These are phyloP conservation scores for Purpureocillium lavendulum DNA, from an alignment of 2,329 filamentous ascomycete species.

Conservation along the genomic window DNA sequence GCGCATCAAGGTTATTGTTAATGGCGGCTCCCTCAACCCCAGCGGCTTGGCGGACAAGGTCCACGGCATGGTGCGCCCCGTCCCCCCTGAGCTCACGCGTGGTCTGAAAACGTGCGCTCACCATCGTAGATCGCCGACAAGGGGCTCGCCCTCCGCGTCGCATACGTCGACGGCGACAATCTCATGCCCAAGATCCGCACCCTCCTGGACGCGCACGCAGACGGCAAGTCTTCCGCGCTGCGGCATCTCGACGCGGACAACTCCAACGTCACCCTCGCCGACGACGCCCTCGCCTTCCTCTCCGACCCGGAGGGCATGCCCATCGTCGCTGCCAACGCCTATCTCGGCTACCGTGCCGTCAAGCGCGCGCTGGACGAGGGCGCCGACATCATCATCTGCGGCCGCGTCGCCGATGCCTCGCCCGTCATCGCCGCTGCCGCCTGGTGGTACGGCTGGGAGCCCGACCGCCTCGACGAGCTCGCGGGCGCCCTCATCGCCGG, in stretches of 20 bases:
- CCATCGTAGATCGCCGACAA: slow-evolving; percentile 14
- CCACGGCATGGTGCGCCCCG: slow-evolving; percentile 10
- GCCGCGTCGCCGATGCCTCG: slow-evolving; percentile 33
- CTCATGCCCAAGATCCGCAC: slow-evolving; percentile 15
- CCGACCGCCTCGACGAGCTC: slow-evolving; percentile 34
- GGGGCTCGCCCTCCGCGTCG: slow-evolving; percentile 22
- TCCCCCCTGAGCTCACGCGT: too few relatives aligned
- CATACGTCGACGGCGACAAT: slow-evolving; percentile 29
- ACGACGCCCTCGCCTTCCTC: slow-evolving; percentile 10
- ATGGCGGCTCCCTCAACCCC: slow-evolving; percentile 49
- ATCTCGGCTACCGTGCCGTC: slow-evolving; percentile 39
- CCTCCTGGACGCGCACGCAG: slow-evolving; percentile 1
- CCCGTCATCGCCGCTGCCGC: slow-evolving; percentile 43
- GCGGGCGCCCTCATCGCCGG: slow-evolving; percentile 37
- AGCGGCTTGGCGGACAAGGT: slow-evolving; percentile 34
- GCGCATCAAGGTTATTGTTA: slow-evolving; percentile 45
- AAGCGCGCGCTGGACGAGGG: slow-evolving; percentile 25
- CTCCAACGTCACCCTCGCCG: slow-evolving; percentile 10
- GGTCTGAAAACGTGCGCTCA: too few relatives aligned
- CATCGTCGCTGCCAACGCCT: slow-evolving; percentile 32
- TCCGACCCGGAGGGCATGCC: slow-evolving; percentile 8
- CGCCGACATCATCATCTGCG: slow-evolving; percentile 33
- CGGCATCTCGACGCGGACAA: slow-evolving; percentile 16
- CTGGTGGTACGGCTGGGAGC: slow-evolving; percentile 42
- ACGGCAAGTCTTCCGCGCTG: not conserved